phyloP scores from a whole-genome alignment of 139 green algal species.

The Helicosporidium sp. region DNA sequence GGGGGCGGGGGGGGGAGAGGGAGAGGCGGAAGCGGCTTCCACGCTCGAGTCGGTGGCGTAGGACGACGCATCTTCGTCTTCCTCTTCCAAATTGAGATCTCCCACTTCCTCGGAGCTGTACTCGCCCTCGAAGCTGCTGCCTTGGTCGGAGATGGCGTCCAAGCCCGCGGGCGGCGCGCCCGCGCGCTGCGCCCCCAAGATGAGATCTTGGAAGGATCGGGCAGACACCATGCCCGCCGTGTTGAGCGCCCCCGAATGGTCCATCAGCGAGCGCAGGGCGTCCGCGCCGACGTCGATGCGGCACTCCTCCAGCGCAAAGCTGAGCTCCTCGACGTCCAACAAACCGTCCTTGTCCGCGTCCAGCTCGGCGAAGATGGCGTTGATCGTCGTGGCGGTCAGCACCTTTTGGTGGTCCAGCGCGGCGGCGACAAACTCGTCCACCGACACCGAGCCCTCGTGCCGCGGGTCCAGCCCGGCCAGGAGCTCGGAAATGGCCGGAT shows the following conservation, averaged over 20 bases:
- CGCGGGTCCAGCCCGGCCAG: slow-evolving; percentile 10
- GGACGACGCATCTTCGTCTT: no score
- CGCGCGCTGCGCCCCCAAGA: background rate
- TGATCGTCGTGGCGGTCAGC: slow-evolving; percentile 11
- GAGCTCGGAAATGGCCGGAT: slow-evolving; percentile 7
- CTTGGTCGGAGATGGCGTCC: slow-evolving; percentile 2
- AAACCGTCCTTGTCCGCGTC: slow-evolving; percentile 14
- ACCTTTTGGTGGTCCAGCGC: slow-evolving; percentile 26
- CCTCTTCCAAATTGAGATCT: no score
- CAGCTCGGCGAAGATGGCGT: slow-evolving; percentile 11
- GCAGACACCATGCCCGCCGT: slow-evolving; percentile 3
- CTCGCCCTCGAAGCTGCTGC: slow-evolving; percentile 2
- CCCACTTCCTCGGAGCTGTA: slow-evolving; percentile 6
- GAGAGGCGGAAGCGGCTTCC: no score
- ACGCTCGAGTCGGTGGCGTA: no score
- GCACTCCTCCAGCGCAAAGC: slow-evolving; percentile 12
- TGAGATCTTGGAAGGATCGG: slow-evolving; percentile 10
- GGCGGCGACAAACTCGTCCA: slow-evolving; percentile 40
- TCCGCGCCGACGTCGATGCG: slow-evolving; percentile 6
- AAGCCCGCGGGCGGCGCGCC: background rate
- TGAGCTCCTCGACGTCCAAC: slow-evolving; percentile 7
- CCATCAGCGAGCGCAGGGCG: slow-evolving; percentile 7
- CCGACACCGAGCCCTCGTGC: slow-evolving; percentile 1
- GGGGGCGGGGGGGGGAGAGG: no score
- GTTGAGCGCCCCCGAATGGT: slow-evolving; percentile 8